Percentiles rank a stretch among this genome's conserved stretches.
These are phyloP conservation scores for Trifolium dubium DNA, from an alignment of 306 rosid species.

Conservation along the genomic window DNA sequence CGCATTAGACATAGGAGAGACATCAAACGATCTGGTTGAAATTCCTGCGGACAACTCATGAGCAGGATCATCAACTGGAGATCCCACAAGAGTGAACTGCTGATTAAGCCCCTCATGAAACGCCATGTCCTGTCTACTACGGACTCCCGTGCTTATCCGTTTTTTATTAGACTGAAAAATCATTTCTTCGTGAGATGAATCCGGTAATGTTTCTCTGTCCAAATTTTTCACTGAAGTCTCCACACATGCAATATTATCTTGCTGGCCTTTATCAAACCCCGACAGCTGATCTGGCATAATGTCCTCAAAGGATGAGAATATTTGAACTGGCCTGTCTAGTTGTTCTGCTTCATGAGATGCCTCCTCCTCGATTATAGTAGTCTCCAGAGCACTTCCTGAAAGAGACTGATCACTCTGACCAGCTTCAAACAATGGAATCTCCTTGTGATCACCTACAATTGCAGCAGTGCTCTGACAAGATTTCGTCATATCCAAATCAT, in stretches of 20 bases:
- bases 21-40: conserved; percentile 35
- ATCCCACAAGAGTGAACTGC: conserved; percentile 43
- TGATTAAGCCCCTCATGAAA: conserved; percentile 45
- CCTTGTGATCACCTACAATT: conserved; percentile 51
- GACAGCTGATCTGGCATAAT: conserved; percentile 47
- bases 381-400: conserved; percentile 41
- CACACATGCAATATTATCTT: conserved; percentile 44
- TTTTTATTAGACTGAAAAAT: conserved; percentile 51
- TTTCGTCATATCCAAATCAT: conserved; percentile 56
- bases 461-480: conserved; percentile 48
- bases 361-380: conserved; percentile 45
- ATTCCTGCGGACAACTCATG: conserved; percentile 47
- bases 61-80: conserved; percentile 38
- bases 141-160: conserved; percentile 37
- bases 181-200: conserved; percentile 48
- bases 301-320: conserved; percentile 47
- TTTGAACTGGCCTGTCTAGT: conserved; percentile 46
- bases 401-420: conserved; percentile 47
- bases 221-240: conserved; percentile 42
- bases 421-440: conserved; percentile 42
- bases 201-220: conserved; percentile 39
- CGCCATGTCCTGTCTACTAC: conserved; percentile 36
- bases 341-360: conserved; percentile 45
- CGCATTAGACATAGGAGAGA: conserved; percentile 49
- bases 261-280: conserved; percentile 42